Base-by-base conservation (phyloP, 176 grass and related monocot genomes). In the Musa beccarii region DNA sequence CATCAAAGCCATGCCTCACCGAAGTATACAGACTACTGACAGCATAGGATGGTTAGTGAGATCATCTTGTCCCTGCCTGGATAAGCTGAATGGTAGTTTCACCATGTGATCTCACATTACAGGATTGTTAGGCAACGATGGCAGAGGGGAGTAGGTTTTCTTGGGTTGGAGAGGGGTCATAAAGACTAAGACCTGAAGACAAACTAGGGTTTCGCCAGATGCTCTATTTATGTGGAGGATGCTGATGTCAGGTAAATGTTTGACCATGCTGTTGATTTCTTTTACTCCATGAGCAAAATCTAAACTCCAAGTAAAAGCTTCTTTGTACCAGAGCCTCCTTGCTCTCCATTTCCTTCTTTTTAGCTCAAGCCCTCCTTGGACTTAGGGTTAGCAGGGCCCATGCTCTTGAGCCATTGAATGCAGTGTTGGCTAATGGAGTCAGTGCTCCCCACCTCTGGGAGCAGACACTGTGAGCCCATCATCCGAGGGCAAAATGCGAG, bases 1-100 rank as follows among this genome's bases (percentile, higher is more conserved):
- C 92, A 89, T 92, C 84, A 87, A 85, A 96, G 89, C 84, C 86
- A 85, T 85, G 75, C 92, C 83, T 86, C 75, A 79, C 87, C 22
- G 84, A 92, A 86, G 89, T 86, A 96, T 85, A 59, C 51, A 89
- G 85, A 85, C 79, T 75, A 87, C 75, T 82, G 69, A 78, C 63
- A 77, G 49, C 73, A 88, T 43, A 83, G 75, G 83, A 85, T 81
- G 86, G 89, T 83, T 84, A 72, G 67, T 65, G 75, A 64, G 26
- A 29, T 61, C 66, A 83, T 85, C 80, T 85, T 83, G 80, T 70
- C 78, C 71, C 75, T 85, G 77, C 77, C 83, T 84, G 61, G 74
- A 59, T 64, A 64, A 75, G 57, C 28, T 63, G 28, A 51, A 68
- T 76, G 67, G 81, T 84, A 78, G 68, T 89, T 92, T 79, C 79